Conservation (phyloP, 2,329 filamentous ascomycete genomes). For the Colletotrichum truncatum region DNA sequence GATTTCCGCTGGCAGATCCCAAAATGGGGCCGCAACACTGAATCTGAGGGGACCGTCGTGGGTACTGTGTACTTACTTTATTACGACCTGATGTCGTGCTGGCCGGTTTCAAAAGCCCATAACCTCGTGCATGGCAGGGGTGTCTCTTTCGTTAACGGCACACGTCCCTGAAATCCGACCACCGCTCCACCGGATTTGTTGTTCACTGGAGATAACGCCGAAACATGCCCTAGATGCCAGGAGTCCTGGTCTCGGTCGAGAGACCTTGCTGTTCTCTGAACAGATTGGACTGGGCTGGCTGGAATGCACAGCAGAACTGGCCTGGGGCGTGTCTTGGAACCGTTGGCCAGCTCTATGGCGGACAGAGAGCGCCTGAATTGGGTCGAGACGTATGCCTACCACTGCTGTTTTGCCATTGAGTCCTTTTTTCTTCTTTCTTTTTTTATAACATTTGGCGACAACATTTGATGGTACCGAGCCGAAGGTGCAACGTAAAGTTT, state of each 20-base stretch:
- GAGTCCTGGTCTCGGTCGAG: not conserved
- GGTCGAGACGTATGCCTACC: no score
- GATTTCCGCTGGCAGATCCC: not conserved
- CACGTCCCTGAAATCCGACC: conserved; percentile 4
- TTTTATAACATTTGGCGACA: not conserved
- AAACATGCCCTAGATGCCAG: conserved; percentile 3
- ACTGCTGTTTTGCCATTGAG: no score
- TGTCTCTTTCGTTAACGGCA: conserved; percentile 8
- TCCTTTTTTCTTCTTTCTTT: not conserved
- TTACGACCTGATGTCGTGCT: conserved; percentile 26
- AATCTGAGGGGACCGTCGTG: conserved; percentile 18
- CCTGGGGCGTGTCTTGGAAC: not conserved
- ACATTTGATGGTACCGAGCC: not conserved
- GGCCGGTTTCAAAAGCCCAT: conserved; percentile 21
- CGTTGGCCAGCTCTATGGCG: conserved; percentile 6
- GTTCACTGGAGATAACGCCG: conserved; percentile 6
- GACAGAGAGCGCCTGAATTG: not conserved
- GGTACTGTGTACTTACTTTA: conserved; percentile 16
- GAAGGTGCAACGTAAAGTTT: not conserved
- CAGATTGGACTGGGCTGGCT: not conserved
- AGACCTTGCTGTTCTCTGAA: not conserved
- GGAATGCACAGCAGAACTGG: no score
- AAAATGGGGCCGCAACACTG: conserved; percentile 7
- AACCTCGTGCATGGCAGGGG: conserved; percentile 21
- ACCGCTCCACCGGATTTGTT: not conserved